phyloP scores from a whole-genome alignment of 208 protist species.

The Trypanosoma melophagium region DNA sequence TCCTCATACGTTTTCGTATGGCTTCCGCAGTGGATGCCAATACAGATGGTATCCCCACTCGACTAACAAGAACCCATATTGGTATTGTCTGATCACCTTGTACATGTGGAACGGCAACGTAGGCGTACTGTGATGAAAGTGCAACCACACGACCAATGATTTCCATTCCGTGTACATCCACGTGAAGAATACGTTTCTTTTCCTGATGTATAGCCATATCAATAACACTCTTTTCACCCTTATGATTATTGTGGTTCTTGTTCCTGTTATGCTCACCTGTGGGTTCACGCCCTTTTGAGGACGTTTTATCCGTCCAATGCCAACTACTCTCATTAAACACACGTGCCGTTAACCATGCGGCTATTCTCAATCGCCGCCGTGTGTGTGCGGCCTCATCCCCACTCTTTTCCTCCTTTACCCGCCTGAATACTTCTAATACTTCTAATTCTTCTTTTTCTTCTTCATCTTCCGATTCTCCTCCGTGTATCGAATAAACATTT shows the following conservation, averaged over 20 bases:
- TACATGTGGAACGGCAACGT: constrained; percentile 57
- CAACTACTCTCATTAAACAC: constrained; percentile 77
- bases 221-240: constrained; percentile 4
- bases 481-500: no score
- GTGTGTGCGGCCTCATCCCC: neutral
- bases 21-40: neutral
- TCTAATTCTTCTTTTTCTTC: constrained; percentile 18
- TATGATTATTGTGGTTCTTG: neutral
- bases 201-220: constrained; percentile 10
- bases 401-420: constrained; percentile 21
- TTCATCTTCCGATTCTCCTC: constrained; percentile 16
- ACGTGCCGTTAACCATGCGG: constrained; percentile 62
- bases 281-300: neutral
- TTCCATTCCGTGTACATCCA: constrained; percentile 75
- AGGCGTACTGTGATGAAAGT: constrained; percentile 64
- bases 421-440: no score
- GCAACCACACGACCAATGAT: constrained; percentile 54
- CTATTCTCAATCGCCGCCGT: constrained; percentile 49
- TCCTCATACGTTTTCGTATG: constrained; percentile 9
- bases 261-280: neutral
- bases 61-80: constrained; percentile 26
- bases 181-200: constrained; percentile 47
- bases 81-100: neutral
- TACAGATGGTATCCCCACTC: constrained; percentile 26
- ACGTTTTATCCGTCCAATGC: constrained; percentile 12